Evolutionary conservation across 2,329 filamentous ascomycete species (phyloP).

Genomic region (Fusarium protoensiforme): DNA sequence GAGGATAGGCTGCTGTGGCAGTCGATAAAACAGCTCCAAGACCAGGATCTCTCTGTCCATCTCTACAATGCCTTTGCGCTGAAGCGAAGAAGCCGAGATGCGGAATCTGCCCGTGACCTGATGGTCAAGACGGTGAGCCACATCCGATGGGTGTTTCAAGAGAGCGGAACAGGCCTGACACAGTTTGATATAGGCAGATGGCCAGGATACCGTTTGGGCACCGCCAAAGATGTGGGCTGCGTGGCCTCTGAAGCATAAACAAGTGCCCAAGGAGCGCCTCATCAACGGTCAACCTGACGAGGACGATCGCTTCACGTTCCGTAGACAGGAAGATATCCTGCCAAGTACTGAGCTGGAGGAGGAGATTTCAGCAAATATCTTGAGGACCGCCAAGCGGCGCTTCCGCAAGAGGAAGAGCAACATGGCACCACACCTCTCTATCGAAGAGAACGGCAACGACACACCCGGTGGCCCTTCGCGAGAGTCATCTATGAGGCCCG

Average conservation of each 20-base stretch:
- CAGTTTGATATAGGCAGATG: conserved; percentile 39
- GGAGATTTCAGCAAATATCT: conserved; percentile 72
- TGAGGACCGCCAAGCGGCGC: conserved; percentile 74
- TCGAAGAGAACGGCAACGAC: conserved; percentile 32
- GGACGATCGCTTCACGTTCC: conserved; percentile 64
- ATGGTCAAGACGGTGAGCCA: conserved; percentile 44
- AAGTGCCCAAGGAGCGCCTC: conserved; percentile 70
- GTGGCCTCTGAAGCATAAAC: conserved; percentile 77
- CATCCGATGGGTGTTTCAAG: not conserved
- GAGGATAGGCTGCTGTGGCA: conserved; percentile 71
- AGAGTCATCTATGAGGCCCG: conserved; percentile 31
- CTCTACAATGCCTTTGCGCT: conserved; percentile 82
- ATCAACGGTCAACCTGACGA: conserved; percentile 57
- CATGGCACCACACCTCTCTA: conserved; percentile 31
- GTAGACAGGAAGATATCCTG: conserved; percentile 53
- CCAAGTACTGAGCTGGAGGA: conserved; percentile 76
- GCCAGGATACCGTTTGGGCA: conserved; percentile 54
- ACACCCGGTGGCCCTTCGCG: conserved; percentile 14
- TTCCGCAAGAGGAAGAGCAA: conserved; percentile 55
- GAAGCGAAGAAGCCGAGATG: conserved; percentile 55
- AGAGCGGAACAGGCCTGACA: not conserved
- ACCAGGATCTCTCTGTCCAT: conserved; percentile 78
- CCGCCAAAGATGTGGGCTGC: conserved; percentile 79
- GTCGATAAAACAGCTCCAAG: conserved; percentile 71
- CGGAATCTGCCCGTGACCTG: conserved; percentile 42